These are phyloP conservation scores for Abelmoschus esculentus DNA, from an alignment of 345 rosid species.

Conservation along the genomic window DNA sequence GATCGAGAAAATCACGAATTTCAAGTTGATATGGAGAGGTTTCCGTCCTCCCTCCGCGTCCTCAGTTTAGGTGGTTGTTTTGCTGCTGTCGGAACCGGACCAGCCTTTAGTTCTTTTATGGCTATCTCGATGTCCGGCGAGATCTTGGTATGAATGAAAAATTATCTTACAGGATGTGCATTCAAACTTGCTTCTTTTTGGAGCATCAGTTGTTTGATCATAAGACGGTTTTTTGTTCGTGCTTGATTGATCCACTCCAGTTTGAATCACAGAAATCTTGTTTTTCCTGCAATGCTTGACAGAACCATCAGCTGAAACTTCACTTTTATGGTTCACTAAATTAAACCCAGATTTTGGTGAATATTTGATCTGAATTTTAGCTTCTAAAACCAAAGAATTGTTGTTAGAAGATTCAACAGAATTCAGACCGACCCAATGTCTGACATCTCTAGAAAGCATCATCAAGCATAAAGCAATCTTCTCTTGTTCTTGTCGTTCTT, in stretches of 20 bases:
- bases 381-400: constrained; percentile 23
- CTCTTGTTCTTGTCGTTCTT: constrained; percentile 50
- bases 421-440: constrained; percentile 22
- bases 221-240: constrained; percentile 19
- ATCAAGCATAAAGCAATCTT: constrained; percentile 57
- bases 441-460: constrained; percentile 57
- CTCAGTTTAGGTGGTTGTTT: constrained; percentile 11
- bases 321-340: too few species aligned
- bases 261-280: too few species aligned
- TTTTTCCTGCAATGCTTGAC: too few species aligned
- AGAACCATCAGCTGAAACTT: too few species aligned
- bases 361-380: constrained; percentile 14
- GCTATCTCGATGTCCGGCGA: constrained; percentile 86
- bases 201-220: constrained; percentile 15
- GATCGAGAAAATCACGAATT: constrained; percentile 37
- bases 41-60: constrained; percentile 10
- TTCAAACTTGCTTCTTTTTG: constrained; percentile 37
- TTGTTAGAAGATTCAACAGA: constrained; percentile 40
- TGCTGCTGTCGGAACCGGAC: constrained; percentile 23
- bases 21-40: constrained; percentile 18
- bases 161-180: constrained; percentile 63
- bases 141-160: constrained; percentile 73
- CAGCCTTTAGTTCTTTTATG: constrained; percentile 46
- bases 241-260: constrained; percentile 5
- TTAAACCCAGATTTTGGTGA: background rate